Conservation (phyloP, 805 yeast genomes). For the Priceomyces medius region DNA sequence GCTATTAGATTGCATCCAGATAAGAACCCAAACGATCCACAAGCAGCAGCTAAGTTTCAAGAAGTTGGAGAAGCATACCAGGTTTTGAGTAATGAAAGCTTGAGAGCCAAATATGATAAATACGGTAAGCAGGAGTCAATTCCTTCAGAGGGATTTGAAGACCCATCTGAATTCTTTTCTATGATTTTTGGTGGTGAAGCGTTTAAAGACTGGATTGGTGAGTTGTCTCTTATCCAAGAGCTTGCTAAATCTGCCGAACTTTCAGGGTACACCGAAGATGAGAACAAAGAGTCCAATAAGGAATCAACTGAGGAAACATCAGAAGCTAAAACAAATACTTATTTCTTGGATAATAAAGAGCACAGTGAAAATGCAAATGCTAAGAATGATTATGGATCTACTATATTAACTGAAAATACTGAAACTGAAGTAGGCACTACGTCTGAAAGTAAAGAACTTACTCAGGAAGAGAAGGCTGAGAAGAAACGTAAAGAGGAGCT, state of each 20-base stretch:
- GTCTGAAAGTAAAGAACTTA: slow-evolving; percentile 20
- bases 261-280: slow-evolving; percentile 36
- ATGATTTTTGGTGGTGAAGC: slow-evolving; percentile 84
- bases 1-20: slow-evolving; percentile 46
- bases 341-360: slow-evolving; percentile 5
- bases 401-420: background rate
- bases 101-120: slow-evolving; percentile 69
- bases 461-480: slow-evolving; percentile 42
- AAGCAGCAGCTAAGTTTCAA: slow-evolving; percentile 44
- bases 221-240: slow-evolving; percentile 52
- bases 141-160: slow-evolving; percentile 63
- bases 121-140: slow-evolving; percentile 72
- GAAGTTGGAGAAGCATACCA: slow-evolving; percentile 72
- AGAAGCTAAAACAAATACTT: slow-evolving; percentile 7
- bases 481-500: slow-evolving; percentile 48
- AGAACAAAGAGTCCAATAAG: slow-evolving; percentile 18
- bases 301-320: slow-evolving; percentile 11
- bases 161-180: slow-evolving; percentile 81
- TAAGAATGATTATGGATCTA: background rate
- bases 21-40: slow-evolving; percentile 46
- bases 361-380: slow-evolving; percentile 14
- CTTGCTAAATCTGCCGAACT: slow-evolving; percentile 43
- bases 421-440: slow-evolving; percentile 5
- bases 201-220: slow-evolving; percentile 83
- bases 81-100: slow-evolving; percentile 62